A percentile compares a stretch with the other conserved stretches of the same genome.
phyloP scores from a whole-genome alignment of 2,329 filamentous ascomycete genomes.

The Exserohilum turcica region DNA sequence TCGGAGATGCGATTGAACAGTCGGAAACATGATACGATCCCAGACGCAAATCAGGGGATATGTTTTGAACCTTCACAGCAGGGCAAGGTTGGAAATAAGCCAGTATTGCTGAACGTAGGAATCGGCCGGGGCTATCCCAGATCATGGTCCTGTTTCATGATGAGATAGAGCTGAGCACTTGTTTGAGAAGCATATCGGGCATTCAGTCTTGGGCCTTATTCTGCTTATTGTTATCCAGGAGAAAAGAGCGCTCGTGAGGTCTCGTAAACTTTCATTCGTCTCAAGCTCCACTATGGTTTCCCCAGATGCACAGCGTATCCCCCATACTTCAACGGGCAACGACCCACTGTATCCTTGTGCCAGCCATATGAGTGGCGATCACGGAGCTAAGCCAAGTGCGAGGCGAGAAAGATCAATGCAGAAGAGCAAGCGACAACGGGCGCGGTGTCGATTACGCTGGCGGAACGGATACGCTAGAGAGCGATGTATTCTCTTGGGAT shows the following conservation, averaged over 20 bases:
- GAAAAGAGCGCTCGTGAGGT: conserved; percentile 1
- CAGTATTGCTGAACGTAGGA: background rate
- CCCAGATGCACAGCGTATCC: conserved; percentile 4
- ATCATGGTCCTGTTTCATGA: background rate
- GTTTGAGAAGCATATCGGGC: conserved; percentile 18
- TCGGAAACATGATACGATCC: background rate
- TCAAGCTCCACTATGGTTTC: conserved; percentile 4
- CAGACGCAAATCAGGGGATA: too few relatives aligned
- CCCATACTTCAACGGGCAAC: conserved; percentile 11
- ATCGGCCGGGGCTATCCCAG: conserved; percentile 10
- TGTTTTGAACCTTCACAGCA: background rate
- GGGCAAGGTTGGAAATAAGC: background rate
- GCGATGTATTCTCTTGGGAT: conserved; percentile 17
- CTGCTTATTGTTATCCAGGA: conserved; percentile 17
- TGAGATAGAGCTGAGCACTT: conserved; percentile 3
- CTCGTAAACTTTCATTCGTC: conserved; percentile 6
- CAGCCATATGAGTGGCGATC: conserved; percentile 3
- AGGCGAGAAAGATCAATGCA: background rate
- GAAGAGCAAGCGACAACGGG: conserved; percentile 3
- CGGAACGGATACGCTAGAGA: conserved; percentile 6
- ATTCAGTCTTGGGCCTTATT: conserved; percentile 8
- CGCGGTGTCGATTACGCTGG: conserved; percentile 9
- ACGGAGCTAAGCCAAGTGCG: conserved; percentile 13
- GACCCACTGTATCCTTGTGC: conserved; percentile 12
- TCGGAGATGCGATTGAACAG: background rate